Conservation (phyloP, 345 rosid species). For the Theobroma cacao region DNA sequence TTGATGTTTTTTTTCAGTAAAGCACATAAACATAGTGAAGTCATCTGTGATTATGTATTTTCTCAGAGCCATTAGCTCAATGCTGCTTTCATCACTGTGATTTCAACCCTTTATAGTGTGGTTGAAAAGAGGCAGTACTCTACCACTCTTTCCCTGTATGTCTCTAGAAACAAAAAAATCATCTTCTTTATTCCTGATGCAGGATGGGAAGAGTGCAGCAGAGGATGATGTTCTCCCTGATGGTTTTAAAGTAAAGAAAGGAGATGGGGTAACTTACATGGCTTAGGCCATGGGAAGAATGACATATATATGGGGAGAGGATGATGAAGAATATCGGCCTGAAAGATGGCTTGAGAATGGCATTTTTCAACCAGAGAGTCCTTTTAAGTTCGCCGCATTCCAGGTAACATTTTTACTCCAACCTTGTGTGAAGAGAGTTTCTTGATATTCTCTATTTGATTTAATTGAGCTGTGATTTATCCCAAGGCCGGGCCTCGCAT, state of each 20-base stretch:
- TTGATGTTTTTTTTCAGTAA: not conserved
- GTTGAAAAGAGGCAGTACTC: not conserved
- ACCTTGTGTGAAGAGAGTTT: not conserved
- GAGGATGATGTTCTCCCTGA: conserved; percentile 26
- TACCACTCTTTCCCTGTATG: not conserved
- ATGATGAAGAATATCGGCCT: conserved; percentile 29
- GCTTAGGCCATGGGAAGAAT: conserved; percentile 35
- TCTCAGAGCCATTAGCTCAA: not conserved
- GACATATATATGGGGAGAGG: conserved; percentile 27
- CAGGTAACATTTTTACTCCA: conserved; percentile 17
- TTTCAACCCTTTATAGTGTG: not conserved
- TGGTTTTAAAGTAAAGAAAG: conserved; percentile 24
- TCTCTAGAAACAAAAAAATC: not conserved
- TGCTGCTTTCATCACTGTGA: not conserved
- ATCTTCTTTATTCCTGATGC: not conserved
- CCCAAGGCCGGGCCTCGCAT: conserved; percentile 32
- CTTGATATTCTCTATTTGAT: not conserved
- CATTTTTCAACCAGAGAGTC: conserved; percentile 19
- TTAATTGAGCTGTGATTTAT: not conserved
- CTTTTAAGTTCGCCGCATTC: conserved; percentile 33
- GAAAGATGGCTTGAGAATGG: conserved; percentile 33
- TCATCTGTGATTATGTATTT: not conserved
- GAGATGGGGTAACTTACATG: conserved; percentile 16
- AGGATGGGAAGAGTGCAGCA: conserved; percentile 19
- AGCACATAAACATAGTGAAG: not conserved